phyloP scores from a whole-genome alignment of 192 early-diverging fungal species.

The Coemansia sp. region DNA sequence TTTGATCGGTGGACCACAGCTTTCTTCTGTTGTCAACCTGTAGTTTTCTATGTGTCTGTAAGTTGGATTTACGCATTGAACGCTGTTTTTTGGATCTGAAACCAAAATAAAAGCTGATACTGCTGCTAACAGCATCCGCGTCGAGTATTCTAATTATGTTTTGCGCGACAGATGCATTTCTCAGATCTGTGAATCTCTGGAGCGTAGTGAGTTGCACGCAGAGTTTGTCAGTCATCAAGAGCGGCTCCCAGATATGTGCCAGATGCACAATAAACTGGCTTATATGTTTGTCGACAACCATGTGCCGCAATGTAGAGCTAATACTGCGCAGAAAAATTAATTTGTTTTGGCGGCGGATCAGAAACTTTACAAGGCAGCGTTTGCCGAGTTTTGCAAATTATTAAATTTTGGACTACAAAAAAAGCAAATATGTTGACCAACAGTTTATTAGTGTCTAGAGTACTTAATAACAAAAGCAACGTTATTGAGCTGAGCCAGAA shows the following conservation, averaged over 20 bases:
- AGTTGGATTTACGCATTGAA: constrained; percentile 33
- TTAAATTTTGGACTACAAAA: constrained; percentile 5
- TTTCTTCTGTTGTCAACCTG: constrained; percentile 3
- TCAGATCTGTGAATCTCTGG: too few relatives aligned
- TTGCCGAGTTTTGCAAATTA: constrained; percentile 2
- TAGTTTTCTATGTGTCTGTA: constrained; percentile 19
- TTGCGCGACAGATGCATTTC: too few relatives aligned
- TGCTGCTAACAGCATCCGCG: constrained; percentile 3
- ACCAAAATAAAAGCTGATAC: background rate
- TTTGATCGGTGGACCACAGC: background rate
- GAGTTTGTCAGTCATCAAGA: too few relatives aligned
- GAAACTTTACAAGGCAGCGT: constrained; percentile 2
- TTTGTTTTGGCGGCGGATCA: background rate
- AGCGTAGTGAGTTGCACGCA: too few relatives aligned
- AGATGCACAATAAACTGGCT: too few relatives aligned
- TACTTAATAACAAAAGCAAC: too few relatives aligned
- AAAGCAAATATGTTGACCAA: background rate
- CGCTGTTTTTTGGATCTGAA: background rate
- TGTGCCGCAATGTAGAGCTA: constrained; percentile 4
- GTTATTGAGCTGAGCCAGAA: background rate
- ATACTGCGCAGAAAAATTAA: too few relatives aligned
- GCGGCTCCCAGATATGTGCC: too few relatives aligned
- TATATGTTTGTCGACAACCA: too few relatives aligned
- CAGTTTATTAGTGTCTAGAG: background rate
- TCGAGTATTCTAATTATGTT: background rate